Conservation (phyloP, 345 rosid species). For the Excoecaria cochinchinensis region DNA sequence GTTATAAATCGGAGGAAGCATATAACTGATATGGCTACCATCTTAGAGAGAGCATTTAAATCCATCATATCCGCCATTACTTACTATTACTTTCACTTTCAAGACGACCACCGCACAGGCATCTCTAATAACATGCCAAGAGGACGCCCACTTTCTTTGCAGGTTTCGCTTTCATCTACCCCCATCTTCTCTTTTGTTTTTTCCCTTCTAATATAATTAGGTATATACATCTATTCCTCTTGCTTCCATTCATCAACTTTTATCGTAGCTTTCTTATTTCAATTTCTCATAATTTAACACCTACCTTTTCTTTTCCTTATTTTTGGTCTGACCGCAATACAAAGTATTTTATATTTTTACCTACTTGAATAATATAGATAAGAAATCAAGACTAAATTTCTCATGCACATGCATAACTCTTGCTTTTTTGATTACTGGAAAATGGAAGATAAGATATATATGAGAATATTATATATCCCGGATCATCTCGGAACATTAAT, state of each 20-base stretch:
- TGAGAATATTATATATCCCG: too few species aligned
- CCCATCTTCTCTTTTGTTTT: background rate
- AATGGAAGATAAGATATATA: too few species aligned
- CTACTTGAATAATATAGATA: too few species aligned
- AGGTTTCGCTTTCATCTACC: constrained; percentile 47
- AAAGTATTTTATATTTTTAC: too few species aligned
- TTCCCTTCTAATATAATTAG: too few species aligned
- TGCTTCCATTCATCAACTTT: background rate
- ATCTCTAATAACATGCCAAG: constrained; percentile 51
- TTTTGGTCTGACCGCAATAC: too few species aligned
- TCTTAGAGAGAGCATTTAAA: constrained; percentile 45
- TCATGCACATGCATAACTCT: background rate
- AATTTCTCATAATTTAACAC: background rate
- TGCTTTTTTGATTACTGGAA: background rate
- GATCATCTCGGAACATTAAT: too few species aligned
- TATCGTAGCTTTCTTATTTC: background rate
- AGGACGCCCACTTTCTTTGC: constrained; percentile 82
- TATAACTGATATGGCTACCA: constrained; percentile 35
- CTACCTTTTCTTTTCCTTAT: too few species aligned
- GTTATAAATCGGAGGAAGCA: constrained; percentile 28
- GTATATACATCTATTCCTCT: too few species aligned
- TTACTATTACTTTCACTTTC: constrained; percentile 57
- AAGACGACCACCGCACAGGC: constrained; percentile 24
- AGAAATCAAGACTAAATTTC: too few species aligned
- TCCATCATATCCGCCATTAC: constrained; percentile 55